Percentiles rank a stretch among this genome's conserved stretches.
phyloP scores from a whole-genome alignment of 176 grass and related monocot genomes.

The Oryza coarctata region DNA sequence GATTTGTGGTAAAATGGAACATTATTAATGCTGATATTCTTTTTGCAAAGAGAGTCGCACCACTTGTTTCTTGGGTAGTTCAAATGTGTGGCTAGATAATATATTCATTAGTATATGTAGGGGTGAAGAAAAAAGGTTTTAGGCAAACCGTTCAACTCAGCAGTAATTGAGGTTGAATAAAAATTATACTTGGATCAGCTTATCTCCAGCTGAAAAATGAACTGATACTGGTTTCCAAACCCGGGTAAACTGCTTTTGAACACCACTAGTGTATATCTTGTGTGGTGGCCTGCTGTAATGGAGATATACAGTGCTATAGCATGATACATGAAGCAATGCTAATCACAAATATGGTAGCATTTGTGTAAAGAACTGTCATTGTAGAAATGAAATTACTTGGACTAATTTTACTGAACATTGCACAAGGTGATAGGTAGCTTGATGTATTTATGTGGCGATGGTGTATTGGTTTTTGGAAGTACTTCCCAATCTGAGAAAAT shows the following conservation, averaged over 20 bases:
- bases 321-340: background rate
- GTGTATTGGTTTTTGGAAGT: background rate
- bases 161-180: no score
- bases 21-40: background rate
- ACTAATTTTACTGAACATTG: conserved; percentile 5
- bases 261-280: background rate
- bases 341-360: background rate
- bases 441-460: background rate
- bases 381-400: background rate
- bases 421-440: background rate
- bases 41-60: background rate
- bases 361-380: background rate
- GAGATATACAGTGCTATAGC: background rate
- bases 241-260: no score
- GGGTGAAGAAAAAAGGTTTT: background rate
- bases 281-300: background rate
- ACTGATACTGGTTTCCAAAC: background rate
- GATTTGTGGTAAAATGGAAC: background rate
- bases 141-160: no score
- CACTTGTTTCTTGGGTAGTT: background rate
- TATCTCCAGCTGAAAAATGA: background rate
- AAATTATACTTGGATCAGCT: background rate
- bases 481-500: background rate
- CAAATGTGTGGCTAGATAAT: background rate
- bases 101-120: no score